Percentiles rank a stretch among this genome's conserved stretches.
phyloP scores from a whole-genome alignment of 2,329 filamentous ascomycete species.

The Aureobasidium sp. region DNA sequence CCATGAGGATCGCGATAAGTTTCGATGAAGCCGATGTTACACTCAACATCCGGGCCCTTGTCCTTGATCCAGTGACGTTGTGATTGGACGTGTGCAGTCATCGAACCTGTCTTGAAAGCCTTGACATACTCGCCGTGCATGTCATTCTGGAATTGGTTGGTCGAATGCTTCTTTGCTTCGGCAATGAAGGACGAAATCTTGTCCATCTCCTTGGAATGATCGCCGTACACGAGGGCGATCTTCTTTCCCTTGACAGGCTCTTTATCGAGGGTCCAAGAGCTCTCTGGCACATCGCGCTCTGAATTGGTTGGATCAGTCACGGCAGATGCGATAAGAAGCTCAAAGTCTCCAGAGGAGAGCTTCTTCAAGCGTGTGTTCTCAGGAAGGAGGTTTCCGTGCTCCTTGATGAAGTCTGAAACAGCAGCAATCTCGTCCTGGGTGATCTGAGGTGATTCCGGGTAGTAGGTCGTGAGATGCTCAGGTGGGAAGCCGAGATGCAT shows the following conservation, averaged over 20 bases:
- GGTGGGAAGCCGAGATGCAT: conserved; percentile 46
- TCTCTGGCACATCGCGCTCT: conserved; percentile 38
- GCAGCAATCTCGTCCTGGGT: conserved; percentile 42
- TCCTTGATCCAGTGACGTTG: conserved; percentile 49
- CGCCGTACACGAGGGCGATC: conserved; percentile 40
- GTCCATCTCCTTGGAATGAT: conserved; percentile 40
- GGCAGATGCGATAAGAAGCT: conserved; percentile 44
- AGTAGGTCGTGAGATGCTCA: conserved; percentile 44
- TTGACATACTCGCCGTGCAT: conserved; percentile 40
- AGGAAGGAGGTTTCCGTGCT: conserved; percentile 39
- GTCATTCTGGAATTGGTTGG: conserved; percentile 38
- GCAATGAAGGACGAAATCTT: conserved; percentile 41
- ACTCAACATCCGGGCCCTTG: conserved; percentile 45
- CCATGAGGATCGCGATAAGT: conserved; percentile 50
- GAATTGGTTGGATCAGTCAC: conserved; percentile 33
- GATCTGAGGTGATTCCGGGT: conserved; percentile 43
- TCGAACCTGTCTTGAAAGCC: conserved; percentile 44
- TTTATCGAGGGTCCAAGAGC: conserved; percentile 38
- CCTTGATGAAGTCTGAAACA: conserved; percentile 41
- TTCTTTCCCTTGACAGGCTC: conserved; percentile 39
- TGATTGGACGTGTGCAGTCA: conserved; percentile 45
- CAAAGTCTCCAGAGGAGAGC: conserved; percentile 36
- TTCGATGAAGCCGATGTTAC: conserved; percentile 49
- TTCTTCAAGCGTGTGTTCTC: conserved; percentile 46
- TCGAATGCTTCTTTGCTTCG: conserved; percentile 42